Percentiles rank a stretch among this genome's conserved stretches.
phyloP scores from a whole-genome alignment of 768 basidiomycete genomes.

The Russula brevipes region DNA sequence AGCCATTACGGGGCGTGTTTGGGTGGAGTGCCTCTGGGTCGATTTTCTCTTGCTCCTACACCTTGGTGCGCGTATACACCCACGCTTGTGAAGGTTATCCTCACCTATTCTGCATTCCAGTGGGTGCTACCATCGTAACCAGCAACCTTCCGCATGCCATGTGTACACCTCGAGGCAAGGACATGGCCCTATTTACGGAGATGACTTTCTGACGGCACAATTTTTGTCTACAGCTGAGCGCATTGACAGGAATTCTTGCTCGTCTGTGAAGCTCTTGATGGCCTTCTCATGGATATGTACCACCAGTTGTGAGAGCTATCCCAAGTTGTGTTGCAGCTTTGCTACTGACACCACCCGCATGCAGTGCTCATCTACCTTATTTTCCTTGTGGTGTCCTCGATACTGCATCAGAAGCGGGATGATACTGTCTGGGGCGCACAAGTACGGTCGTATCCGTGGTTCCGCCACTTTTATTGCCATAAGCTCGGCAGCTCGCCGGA shows the following conservation, averaged over 20 bases:
- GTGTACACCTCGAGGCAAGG: constrained; percentile 19
- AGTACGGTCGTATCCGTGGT: constrained; percentile 22
- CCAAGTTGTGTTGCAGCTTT: not conserved
- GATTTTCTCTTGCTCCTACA: constrained; percentile 18
- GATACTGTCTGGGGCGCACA: constrained; percentile 15
- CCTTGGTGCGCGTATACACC: constrained; percentile 8
- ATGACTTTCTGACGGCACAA: not conserved
- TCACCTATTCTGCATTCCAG: not conserved
- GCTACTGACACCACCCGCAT: not conserved
- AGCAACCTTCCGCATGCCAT: constrained; percentile 13
- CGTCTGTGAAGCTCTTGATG: constrained; percentile 15
- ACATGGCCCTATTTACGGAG: not conserved
- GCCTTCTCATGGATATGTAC: constrained; percentile 25
- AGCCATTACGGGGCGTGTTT: constrained; percentile 15
- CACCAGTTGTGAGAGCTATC: constrained; percentile 13
- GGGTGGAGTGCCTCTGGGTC: constrained; percentile 24
- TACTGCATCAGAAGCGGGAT: constrained; percentile 16
- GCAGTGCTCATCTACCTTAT: constrained; percentile 19
- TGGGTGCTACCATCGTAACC: constrained; percentile 19
- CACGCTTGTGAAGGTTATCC: not conserved
- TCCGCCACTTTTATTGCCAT: constrained; percentile 3
- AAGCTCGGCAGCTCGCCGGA: constrained; percentile 11
- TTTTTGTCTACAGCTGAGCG: constrained; percentile 6
- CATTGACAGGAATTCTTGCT: constrained; percentile 12
- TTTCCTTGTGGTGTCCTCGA: constrained; percentile 10